These are phyloP conservation scores for Moniliophthora roreri DNA, from an alignment of 1,284 basidiomycete genomes.

Conservation along the genomic window DNA sequence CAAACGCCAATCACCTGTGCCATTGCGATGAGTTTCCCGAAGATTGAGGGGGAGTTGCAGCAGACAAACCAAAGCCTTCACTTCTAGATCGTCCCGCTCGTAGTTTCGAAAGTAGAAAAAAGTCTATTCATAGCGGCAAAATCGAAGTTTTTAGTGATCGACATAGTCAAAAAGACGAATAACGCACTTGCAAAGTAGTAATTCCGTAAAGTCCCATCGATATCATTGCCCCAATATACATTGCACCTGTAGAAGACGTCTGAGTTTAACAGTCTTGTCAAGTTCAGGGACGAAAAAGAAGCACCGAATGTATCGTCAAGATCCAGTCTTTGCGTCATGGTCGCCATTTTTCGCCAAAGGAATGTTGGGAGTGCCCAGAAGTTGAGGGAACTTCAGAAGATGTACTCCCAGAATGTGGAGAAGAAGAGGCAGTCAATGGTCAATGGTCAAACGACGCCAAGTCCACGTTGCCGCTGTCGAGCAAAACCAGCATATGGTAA, in stretches of 20 bases:
- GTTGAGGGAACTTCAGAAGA: too few species aligned
- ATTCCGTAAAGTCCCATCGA: constrained; percentile 39
- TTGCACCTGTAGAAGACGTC: constrained; percentile 4
- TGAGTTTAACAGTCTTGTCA: too few species aligned
- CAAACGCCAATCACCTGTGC: constrained; percentile 24
- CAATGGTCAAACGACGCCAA: not conserved
- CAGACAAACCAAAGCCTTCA: constrained; percentile 34
- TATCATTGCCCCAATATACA: constrained; percentile 28
- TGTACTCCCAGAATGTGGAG: too few species aligned
- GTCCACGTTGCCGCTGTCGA: not conserved
- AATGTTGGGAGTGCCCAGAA: too few species aligned
- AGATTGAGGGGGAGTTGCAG: not conserved
- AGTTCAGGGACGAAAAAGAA: too few species aligned
- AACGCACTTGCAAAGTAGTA: constrained; percentile 37
- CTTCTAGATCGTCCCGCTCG: constrained; percentile 29
- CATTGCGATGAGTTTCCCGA: not conserved
- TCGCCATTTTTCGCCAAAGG: too few species aligned
- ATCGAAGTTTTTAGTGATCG: too few species aligned
- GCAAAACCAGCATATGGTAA: too few species aligned
- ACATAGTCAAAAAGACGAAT: not conserved
- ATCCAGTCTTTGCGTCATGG: too few species aligned
- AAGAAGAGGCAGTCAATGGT: not conserved
- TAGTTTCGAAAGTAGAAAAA: constrained; percentile 42
- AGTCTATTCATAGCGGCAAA: constrained; percentile 28
- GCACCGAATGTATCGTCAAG: too few species aligned